Conservation (phyloP, 1,284 basidiomycete species). For the Trametes polyzona region DNA sequence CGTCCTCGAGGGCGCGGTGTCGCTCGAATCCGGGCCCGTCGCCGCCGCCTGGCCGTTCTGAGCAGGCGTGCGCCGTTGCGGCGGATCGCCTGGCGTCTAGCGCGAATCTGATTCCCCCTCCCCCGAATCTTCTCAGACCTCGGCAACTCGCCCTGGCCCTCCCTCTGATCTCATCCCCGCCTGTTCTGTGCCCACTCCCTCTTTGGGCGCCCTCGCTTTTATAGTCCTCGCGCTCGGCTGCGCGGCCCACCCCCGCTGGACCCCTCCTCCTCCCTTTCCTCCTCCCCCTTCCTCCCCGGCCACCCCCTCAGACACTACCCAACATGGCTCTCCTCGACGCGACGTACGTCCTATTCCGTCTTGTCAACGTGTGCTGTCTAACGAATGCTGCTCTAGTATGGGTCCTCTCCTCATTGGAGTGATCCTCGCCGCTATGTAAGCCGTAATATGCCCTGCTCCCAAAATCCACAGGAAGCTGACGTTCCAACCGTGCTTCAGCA, state of each 20-base stretch:
- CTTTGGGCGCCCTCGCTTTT: background rate
- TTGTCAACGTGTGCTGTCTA: background rate
- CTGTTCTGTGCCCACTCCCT: background rate
- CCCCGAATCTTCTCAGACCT: background rate
- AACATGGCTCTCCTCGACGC: conserved; percentile 22
- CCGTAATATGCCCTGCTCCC: background rate
- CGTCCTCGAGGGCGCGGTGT: background rate
- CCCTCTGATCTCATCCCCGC: background rate
- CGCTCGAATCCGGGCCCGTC: too few species aligned
- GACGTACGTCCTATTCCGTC: conserved; percentile 16
- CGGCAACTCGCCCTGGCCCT: background rate
- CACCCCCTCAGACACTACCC: background rate
- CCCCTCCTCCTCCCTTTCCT: background rate
- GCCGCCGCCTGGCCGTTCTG: background rate
- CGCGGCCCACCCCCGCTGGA: background rate
- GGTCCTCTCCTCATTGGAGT: conserved; percentile 55
- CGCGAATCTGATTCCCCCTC: background rate
- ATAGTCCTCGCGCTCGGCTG: background rate
- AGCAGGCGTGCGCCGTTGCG: background rate
- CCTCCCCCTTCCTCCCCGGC: background rate
- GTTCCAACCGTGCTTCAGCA: conserved; percentile 15
- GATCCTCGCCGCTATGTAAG: conserved; percentile 50
- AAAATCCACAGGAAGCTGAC: background rate
- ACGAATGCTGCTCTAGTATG: conserved; percentile 32
- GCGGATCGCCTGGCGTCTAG: background rate